phyloP scores from a whole-genome alignment of 2,329 filamentous ascomycete species.

The Cercospora berteroae region DNA sequence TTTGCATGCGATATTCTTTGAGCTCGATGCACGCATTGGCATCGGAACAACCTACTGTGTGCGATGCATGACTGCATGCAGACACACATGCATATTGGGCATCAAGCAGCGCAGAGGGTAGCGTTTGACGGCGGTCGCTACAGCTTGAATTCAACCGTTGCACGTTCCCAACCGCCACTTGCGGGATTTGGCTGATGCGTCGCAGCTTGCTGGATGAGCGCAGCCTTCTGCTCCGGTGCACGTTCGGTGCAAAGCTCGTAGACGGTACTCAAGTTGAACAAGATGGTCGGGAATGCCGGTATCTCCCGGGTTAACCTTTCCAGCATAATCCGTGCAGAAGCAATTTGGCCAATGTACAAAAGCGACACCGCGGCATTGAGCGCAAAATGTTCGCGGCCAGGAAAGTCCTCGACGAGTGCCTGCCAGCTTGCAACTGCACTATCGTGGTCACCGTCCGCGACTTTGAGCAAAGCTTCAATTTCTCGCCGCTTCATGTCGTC shows the following conservation, averaged over 20 bases:
- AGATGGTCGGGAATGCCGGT: slow-evolving; percentile 70
- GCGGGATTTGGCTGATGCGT: slow-evolving; percentile 21
- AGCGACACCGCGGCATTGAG: slow-evolving; percentile 84
- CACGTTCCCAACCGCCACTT: slow-evolving; percentile 35
- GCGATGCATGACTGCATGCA: neutral
- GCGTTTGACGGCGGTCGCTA: slow-evolving; percentile 6
- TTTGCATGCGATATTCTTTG: neutral
- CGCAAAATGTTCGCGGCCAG: slow-evolving; percentile 65
- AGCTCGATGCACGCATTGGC: neutral
- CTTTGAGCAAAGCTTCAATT: slow-evolving; percentile 67
- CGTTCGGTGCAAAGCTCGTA: slow-evolving; percentile 88
- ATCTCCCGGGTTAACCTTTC: slow-evolving; percentile 63
- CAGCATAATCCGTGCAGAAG: slow-evolving; percentile 66
- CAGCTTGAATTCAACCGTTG: slow-evolving; percentile 36
- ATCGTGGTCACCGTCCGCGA: slow-evolving; percentile 73
- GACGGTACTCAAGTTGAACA: slow-evolving; percentile 87
- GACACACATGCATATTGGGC: neutral
- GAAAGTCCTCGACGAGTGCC: slow-evolving; percentile 47
- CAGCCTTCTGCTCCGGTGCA: slow-evolving; percentile 66
- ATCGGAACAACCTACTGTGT: neutral
- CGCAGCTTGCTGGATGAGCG: slow-evolving; percentile 53
- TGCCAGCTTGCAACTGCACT: slow-evolving; percentile 64
- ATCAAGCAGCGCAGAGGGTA: neutral
- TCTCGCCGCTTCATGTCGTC: slow-evolving; percentile 41
- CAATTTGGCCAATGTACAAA: slow-evolving; percentile 75